phyloP scores from a whole-genome alignment of 306 rosid species.

The Astragalus glycyphyllos region DNA sequence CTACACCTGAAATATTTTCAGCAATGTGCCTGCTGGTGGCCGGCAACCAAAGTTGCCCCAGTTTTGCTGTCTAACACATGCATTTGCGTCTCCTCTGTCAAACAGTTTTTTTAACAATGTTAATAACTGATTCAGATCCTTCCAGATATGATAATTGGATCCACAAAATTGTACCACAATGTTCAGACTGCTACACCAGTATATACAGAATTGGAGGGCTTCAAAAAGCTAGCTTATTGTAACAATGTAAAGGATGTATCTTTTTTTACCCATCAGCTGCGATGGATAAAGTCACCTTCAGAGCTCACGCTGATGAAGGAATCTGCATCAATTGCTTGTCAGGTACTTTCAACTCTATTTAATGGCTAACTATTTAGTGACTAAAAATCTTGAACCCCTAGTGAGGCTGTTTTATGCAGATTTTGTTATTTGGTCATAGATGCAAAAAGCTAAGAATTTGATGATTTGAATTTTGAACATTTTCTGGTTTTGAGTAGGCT shows the following conservation, averaged over 20 bases:
- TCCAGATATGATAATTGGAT: slow-evolving; percentile 70
- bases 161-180: slow-evolving; percentile 81
- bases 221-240: slow-evolving; percentile 58
- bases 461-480: slow-evolving; percentile 32
- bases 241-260: slow-evolving; percentile 66
- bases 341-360: slow-evolving; percentile 59
- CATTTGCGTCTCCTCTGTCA: slow-evolving; percentile 16
- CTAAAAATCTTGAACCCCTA: slow-evolving; percentile 12
- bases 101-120: slow-evolving; percentile 39
- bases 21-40: slow-evolving; percentile 32
- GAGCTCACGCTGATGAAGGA: slow-evolving; percentile 88
- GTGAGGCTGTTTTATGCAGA: slow-evolving; percentile 33
- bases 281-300: slow-evolving; percentile 89
- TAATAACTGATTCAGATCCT: slow-evolving; percentile 77
- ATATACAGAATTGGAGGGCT: slow-evolving; percentile 70
- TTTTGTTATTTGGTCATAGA: slow-evolving; percentile 22
- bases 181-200: slow-evolving; percentile 67
- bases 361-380: slow-evolving; percentile 16
- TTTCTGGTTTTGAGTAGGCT: slow-evolving; percentile 62
- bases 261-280: slow-evolving; percentile 65
- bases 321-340: slow-evolving; percentile 92
- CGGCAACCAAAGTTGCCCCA: slow-evolving; percentile 27
- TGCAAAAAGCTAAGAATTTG: slow-evolving; percentile 16
- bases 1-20: slow-evolving; percentile 34
- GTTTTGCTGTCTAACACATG: slow-evolving; percentile 19